Base-by-base conservation (phyloP, 2,329 filamentous ascomycete genomes). In the Fusarium burgessii region DNA sequence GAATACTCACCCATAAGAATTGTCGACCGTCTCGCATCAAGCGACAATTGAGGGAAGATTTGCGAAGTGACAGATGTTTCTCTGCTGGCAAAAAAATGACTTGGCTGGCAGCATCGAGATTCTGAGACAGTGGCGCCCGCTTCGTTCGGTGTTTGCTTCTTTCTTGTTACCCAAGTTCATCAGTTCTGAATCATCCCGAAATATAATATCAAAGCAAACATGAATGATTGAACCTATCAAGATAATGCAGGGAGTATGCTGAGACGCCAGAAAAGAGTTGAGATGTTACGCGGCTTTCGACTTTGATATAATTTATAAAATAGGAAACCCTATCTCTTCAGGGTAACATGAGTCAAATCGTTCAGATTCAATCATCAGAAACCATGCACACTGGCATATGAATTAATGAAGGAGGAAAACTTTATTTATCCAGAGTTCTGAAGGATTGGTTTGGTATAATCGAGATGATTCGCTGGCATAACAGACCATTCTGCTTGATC, bases 111-210 rank as follows among this genome's bases (percentile, higher is more conserved):
- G 59, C 57, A 60, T 67, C 54, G 59, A 49, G 54, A 27, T 46
- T 58, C 35, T 23, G 51, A 47, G 36, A 47, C 67, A 59, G 58
- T 36, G 45, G 23, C 32, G 3, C 25, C 52, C 42, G 45, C 49
- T 64, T 61, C 50, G 59, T 61, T 62, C 64, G 63, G 68, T 59
- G 38, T 35, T 60, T 66, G 59, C 62, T 67, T 74, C 51, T 58
- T 60, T 56, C 20, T 50, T 41, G 36, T 43, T 59, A 43, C 41
- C 10, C 47, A 46, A 51, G 20, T 12, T 33, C 14, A 25, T 29
- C 13, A 32, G 23, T 58, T 41, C 41, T 55, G 42, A 49, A 38
- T 18, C 43, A 25, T 13, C 15, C 32, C 50, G 40, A 57, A 17
- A 29, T 17, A 32, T 42, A 54, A 49, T 23, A 49, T 23, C 23